Evolutionary conservation across 352 stramenopile genomes (phyloP).

Genomic region (Phytophthora brassicae): DNA sequence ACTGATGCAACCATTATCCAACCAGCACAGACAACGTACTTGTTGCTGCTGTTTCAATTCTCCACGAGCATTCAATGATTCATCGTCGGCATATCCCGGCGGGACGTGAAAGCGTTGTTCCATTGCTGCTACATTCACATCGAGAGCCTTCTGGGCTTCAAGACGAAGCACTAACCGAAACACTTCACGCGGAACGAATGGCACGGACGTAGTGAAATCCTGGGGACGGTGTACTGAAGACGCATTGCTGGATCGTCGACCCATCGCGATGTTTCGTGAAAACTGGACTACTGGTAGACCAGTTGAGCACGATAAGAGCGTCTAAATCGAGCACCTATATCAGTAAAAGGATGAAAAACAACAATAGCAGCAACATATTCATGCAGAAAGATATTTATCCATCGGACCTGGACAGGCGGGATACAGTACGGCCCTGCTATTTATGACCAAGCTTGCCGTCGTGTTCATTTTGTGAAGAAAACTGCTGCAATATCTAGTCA

Average conservation of each 20-base stretch:
- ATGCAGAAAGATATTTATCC: conserved; percentile 26
- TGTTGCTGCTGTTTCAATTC: conserved; percentile 26
- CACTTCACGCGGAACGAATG: conserved; percentile 64
- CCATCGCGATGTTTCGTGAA: conserved; percentile 1
- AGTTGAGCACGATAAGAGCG: conserved; percentile 8
- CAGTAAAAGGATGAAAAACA: not conserved
- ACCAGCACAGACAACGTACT: conserved; percentile 13
- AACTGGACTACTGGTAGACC: conserved; percentile 1
- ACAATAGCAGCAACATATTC: not conserved
- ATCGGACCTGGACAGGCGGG: conserved; percentile 21
- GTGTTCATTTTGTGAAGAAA: conserved; percentile 20
- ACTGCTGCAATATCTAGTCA: conserved; percentile 29
- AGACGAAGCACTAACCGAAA: conserved; percentile 70
- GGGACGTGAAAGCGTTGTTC: conserved; percentile 62
- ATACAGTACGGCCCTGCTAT: conserved; percentile 32
- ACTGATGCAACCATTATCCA: not conserved
- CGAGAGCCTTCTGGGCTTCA: conserved; percentile 56
- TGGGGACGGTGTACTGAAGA: conserved; percentile 6
- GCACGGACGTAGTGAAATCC: conserved; percentile 19
- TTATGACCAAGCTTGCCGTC: conserved; percentile 22
- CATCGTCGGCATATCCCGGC: conserved; percentile 46
- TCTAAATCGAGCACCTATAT: conserved; percentile 20
- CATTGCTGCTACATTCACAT: conserved; percentile 54
- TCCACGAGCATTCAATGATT: conserved; percentile 31
- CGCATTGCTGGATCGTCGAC: conserved; percentile 14